Base-by-base conservation (phyloP, 1,284 basidiomycete species). In the Chalciporus sp. region DNA sequence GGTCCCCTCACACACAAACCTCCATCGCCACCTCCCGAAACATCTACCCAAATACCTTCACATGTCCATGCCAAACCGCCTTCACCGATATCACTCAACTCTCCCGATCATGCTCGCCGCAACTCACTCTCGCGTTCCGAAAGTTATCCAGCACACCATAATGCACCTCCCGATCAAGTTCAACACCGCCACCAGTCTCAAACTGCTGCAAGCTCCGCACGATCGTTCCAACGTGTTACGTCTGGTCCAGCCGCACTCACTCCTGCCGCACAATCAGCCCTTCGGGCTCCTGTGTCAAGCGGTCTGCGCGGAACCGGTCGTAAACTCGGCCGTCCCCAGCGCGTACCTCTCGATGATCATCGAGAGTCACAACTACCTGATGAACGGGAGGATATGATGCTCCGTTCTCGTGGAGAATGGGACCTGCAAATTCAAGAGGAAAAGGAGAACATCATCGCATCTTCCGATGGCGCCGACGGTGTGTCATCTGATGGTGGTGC, bases 111-210 rank as follows among this genome's bases (percentile, higher is more conserved):
- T 33, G 42, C 61, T 28, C 68, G 74, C 51, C 76, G 83, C 42
- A 69, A 74, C 39, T 81, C 85, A 1, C 75, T 89, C 17, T 81
- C 86, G 7, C 81, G 84, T 27, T 86, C 87, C 42, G 86, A 89
- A 64, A 87, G 83, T 61, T 77, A 76, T 61, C 63, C 77, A 35
- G 49, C 41, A 17, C 67, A 66, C 37, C 55, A 59, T 3, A 51
- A 16, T 17, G 31, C 47, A 42, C 60, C 48, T 48, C 58, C 53
- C 20, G 68, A 52, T 52, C 66, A 59, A 56, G 58, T 46, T 42
- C 65, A 53, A 56, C 69, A 52, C 58, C 68, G 47, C 47, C 66
- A 55, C 52, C 67, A 53, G 51, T 53, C 66, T 28, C 5, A 57
- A 20, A 41, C 58, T 12, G 51, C 63, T 28, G 57, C 51, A 57